These are phyloP conservation scores for Pisolithus orientalis DNA, from an alignment of 768 basidiomycete species.

Conservation along the genomic window DNA sequence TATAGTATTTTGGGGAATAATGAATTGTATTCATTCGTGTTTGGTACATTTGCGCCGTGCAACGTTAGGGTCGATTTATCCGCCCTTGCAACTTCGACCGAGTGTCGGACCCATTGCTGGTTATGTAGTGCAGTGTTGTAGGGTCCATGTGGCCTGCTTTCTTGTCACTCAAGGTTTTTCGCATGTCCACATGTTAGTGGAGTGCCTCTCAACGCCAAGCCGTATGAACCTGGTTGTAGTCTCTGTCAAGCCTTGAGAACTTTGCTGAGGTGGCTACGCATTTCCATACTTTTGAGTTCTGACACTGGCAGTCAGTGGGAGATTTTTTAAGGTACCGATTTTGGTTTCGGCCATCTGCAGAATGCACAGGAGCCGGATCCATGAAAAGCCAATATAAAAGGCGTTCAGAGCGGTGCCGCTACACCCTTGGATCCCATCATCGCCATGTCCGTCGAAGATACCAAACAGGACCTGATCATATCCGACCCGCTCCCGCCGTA, in stretches of 20 bases:
- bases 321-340: neutral
- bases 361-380: no score
- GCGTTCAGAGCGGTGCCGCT: neutral
- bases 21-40: neutral
- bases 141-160: neutral
- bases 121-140: neutral
- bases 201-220: no score
- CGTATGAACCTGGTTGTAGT: no score
- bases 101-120: neutral
- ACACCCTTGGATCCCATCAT: neutral
- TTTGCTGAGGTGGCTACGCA: no score
- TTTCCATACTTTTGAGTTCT: no score
- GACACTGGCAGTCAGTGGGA: neutral
- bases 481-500: conserved; percentile 7
- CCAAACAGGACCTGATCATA: conserved; percentile 13
- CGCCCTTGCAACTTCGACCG: neutral
- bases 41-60: neutral
- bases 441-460: conserved; percentile 17
- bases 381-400: neutral
- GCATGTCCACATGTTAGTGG: no score
- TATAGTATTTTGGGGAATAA: neutral
- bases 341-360: neutral
- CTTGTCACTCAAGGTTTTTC: no score
- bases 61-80: neutral
- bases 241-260: no score